These are phyloP conservation scores for Hemisphaericaspora nanyangensis DNA, from an alignment of 805 yeast species.

Conservation along the genomic window DNA sequence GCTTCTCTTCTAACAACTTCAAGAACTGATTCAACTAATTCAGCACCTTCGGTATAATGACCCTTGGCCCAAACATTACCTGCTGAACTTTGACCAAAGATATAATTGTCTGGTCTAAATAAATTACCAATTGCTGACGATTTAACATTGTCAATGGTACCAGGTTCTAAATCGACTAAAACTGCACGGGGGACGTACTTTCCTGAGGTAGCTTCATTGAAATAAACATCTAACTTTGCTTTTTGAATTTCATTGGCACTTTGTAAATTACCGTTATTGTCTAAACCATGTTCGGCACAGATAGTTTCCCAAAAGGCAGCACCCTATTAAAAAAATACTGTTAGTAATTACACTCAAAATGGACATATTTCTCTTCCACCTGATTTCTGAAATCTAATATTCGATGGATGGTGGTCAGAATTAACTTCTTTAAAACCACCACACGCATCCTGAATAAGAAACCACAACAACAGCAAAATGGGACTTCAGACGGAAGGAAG, in stretches of 20 bases:
- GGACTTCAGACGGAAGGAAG: no score
- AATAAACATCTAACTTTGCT: constrained; percentile 73
- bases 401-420: no score
- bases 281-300: constrained; percentile 84
- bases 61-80: constrained; percentile 98
- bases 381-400: not conserved
- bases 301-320: constrained; percentile 93
- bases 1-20: constrained; percentile 93
- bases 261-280: constrained; percentile 67
- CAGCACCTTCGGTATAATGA: constrained; percentile 95
- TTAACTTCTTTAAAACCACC: no score
- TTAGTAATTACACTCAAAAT: no score
- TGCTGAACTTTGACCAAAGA: constrained; percentile 87
- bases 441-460: no score
- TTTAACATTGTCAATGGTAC: constrained; percentile 83
- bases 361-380: no score
- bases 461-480: no score
- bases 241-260: constrained; percentile 43
- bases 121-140: constrained; percentile 77
- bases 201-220: constrained; percentile 80
- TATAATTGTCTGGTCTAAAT: constrained; percentile 89
- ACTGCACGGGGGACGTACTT: constrained; percentile 94
- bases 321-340: constrained; percentile 49
- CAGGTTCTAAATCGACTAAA: constrained; percentile 90
- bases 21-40: constrained; percentile 82